These are phyloP conservation scores for Setaria italica DNA, from an alignment of 202 grass and related monocot genomes.

Conservation along the genomic window DNA sequence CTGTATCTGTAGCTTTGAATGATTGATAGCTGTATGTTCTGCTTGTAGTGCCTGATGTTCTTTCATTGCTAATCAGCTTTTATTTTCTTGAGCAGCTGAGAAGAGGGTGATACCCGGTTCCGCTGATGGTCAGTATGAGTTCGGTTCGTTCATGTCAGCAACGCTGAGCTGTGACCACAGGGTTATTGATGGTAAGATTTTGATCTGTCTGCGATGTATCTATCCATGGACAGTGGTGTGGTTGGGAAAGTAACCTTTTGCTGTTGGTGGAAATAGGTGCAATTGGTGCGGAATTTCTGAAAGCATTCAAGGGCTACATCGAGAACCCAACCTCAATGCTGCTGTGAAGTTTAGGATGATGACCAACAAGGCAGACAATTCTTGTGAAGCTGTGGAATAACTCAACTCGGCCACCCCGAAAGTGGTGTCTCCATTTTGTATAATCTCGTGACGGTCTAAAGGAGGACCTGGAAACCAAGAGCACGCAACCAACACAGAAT, in stretches of 20 bases:
- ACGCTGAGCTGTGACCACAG: slow-evolving; percentile 96
- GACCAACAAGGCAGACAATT: slow-evolving; percentile 11
- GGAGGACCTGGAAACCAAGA: slow-evolving; percentile 22
- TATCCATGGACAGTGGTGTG: neutral
- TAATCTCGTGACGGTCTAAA: slow-evolving; percentile 22
- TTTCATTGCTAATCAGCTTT: neutral
- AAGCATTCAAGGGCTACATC: slow-evolving; percentile 93
- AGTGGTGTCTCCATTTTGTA: slow-evolving; percentile 39
- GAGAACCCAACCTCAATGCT: slow-evolving; percentile 90
- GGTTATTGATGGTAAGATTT: slow-evolving; percentile 85
- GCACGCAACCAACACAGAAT: slow-evolving; percentile 34
- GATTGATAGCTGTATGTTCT: neutral
- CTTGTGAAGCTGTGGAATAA: slow-evolving; percentile 48
- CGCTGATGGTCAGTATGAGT: slow-evolving; percentile 70
- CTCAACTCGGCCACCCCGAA: neutral
- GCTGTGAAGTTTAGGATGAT: slow-evolving; percentile 54
- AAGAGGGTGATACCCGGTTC: slow-evolving; percentile 86
- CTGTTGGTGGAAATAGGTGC: slow-evolving; percentile 58
- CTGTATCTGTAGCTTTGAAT: neutral
- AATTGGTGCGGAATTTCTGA: slow-evolving; percentile 89
- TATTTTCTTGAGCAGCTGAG: slow-evolving; percentile 73
- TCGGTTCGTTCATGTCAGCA: slow-evolving; percentile 91
- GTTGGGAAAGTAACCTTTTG: neutral
- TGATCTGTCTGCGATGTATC: neutral
- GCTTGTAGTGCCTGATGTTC: neutral